phyloP scores from a whole-genome alignment of 768 basidiomycete species.

The Termitomyces sp. region DNA sequence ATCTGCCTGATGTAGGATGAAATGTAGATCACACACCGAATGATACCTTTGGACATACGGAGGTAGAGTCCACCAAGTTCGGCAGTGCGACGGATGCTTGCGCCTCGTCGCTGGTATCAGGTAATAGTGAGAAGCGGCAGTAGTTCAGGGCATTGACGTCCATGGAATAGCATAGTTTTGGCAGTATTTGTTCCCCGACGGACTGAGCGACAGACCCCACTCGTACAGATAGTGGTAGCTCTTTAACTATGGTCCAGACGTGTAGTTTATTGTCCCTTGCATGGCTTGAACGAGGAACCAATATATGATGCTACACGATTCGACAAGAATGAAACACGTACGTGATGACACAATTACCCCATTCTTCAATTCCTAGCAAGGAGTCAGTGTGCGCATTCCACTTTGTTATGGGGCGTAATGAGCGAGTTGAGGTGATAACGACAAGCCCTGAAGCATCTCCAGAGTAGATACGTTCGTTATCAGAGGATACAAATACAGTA shows the following conservation, averaged over 20 bases:
- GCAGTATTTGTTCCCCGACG: slow-evolving; percentile 36
- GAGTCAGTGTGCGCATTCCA: slow-evolving; percentile 83
- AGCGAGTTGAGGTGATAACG: slow-evolving; percentile 69
- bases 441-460: slow-evolving; percentile 82
- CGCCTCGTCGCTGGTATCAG: slow-evolving; percentile 13
- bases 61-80: slow-evolving; percentile 79
- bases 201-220: slow-evolving; percentile 56
- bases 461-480: slow-evolving; percentile 83
- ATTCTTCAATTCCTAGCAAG: slow-evolving; percentile 78
- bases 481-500: slow-evolving; percentile 57
- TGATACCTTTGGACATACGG: slow-evolving; percentile 2
- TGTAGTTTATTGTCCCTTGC: slow-evolving; percentile 85
- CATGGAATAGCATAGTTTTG: slow-evolving; percentile 60
- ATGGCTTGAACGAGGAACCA: slow-evolving; percentile 47
- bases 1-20: slow-evolving; percentile 58
- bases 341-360: slow-evolving; percentile 69
- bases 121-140: slow-evolving; percentile 80
- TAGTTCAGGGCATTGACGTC: slow-evolving; percentile 94
- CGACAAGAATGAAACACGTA: slow-evolving; percentile 32
- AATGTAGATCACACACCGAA: neutral
- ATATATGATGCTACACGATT: neutral
- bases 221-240: slow-evolving; percentile 35
- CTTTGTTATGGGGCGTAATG: slow-evolving; percentile 64
- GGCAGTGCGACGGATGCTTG: slow-evolving; percentile 74
- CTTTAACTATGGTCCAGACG: slow-evolving; percentile 58